Evolutionary conservation across 2,329 filamentous ascomycete genomes (phyloP).

Genomic region (Elsinoe australis): DNA sequence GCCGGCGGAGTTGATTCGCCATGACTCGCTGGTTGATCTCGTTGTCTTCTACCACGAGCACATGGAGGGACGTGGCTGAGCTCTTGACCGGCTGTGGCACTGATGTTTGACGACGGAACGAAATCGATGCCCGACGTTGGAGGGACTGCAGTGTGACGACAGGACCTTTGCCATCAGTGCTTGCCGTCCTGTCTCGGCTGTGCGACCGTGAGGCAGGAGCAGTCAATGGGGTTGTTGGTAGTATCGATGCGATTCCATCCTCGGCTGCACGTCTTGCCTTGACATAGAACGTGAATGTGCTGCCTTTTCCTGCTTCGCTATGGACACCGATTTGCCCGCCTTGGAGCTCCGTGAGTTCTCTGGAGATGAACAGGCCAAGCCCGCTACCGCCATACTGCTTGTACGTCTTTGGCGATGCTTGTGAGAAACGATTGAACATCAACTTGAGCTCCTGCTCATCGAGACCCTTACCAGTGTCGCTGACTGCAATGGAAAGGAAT

Average conservation of each 20-base stretch:
- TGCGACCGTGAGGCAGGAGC: not conserved
- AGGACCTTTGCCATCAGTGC: not conserved
- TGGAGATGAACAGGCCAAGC: conserved; percentile 60
- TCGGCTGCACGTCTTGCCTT: conserved; percentile 43
- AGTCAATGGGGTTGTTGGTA: not conserved
- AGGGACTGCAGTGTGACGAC: not conserved
- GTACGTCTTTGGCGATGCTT: conserved; percentile 58
- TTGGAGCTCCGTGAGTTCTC: conserved; percentile 60
- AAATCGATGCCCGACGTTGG: not conserved
- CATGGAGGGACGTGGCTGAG: conserved; percentile 11
- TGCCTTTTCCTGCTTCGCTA: conserved; percentile 50
- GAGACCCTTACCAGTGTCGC: conserved; percentile 33
- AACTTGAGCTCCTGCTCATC: conserved; percentile 31
- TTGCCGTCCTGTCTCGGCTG: not conserved
- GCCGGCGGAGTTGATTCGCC: conserved; percentile 25
- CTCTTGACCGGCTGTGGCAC: not conserved
- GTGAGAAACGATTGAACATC: conserved; percentile 61
- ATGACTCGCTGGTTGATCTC: conserved; percentile 28
- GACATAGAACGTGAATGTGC: conserved; percentile 60
- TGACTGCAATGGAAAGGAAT: conserved; percentile 32
- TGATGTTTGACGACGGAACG: not conserved
- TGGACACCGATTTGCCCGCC: conserved; percentile 59
- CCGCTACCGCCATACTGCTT: conserved; percentile 62
- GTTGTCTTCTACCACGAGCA: conserved; percentile 28
- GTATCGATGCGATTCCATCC: not conserved